Evolutionary conservation across 202 grass and related monocot species (phyloP), one percentile per base, ranked within the genome.

Genomic region (Setaria italica): DNA sequence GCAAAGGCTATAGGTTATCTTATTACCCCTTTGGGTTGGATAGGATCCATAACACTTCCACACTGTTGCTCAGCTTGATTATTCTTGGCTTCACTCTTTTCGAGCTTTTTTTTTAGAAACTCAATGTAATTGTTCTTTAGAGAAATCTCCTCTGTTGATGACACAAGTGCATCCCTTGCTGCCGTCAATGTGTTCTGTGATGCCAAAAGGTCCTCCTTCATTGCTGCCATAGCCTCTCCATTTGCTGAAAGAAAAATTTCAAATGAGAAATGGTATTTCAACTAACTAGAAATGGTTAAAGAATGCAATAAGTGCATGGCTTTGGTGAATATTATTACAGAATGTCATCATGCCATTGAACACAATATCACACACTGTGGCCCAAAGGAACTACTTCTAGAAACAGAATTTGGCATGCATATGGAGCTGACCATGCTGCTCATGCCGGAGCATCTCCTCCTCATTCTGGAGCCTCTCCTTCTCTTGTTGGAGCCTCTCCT

Each of bases 51-150:
- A 53, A 53, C 50, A 13, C 19, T 41, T 58, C 46, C 62, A 54
- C 46, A 14, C 17, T 41, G 47, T 41, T 67, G 62, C 78, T 41
- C 78, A 80, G 6, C 47, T 67, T 15, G 47, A 80, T 39, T 68
- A 41, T 80, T 67, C 62, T 41, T 80, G 47, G 62, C 47, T 68
- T 80, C 62, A 54, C 17, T 67, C 78, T 80, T 47, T 25, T 68
- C 29, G 67, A 80, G 78, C 25, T 80, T 80, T 80, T 49, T 54
- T 62, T 67, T 54, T 21, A 67, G 33, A 54, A 67, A n/a, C 47
- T 80, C 46, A 32, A 80, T 1, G 3, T 55, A 34, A 3, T 14
- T 16, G 3, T 67, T 35, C 62, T 53, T 35, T 25, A 15, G 32
- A 29, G 46, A 67, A 67, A 67, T 39, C 47, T 54, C 13, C 17